A percentile compares a stretch with the other conserved stretches of the same genome.
These are phyloP conservation scores for Podaxis sp. DNA, from an alignment of 768 basidiomycete species.

Conservation along the genomic window DNA sequence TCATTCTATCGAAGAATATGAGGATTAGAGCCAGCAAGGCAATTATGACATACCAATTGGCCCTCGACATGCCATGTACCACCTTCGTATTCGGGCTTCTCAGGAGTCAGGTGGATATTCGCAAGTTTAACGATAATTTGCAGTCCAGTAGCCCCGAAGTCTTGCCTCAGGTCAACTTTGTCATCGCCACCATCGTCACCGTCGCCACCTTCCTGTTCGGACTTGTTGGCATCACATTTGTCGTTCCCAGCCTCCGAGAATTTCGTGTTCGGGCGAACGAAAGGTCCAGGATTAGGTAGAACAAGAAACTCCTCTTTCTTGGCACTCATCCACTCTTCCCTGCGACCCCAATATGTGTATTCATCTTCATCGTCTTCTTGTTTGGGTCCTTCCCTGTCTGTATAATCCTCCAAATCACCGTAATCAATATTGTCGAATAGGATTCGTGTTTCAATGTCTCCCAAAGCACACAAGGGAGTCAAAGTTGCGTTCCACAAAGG, in stretches of 20 bases:
- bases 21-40: neutral
- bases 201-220: neutral
- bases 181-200: neutral
- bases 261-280: neutral
- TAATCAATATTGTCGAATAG: neutral
- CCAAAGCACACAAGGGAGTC: conserved; percentile 15
- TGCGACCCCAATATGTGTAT: neutral
- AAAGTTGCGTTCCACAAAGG: conserved; percentile 31
- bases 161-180: conserved; percentile 11
- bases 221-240: neutral
- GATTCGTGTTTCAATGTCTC: neutral
- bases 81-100: conserved; percentile 26
- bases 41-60: conserved; percentile 19
- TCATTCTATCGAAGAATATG: conserved; percentile 26
- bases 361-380: conserved; percentile 4
- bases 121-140: conserved; percentile 26
- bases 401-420: neutral
- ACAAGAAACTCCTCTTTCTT: neutral
- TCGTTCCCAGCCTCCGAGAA: neutral
- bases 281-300: neutral
- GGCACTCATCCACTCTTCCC: neutral
- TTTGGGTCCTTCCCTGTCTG: neutral
- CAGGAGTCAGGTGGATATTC: conserved; percentile 31
- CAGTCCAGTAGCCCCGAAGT: conserved; percentile 14
- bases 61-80: conserved; percentile 33